These are phyloP conservation scores for Aspergillus sp. DNA, from an alignment of 2,329 filamentous ascomycete species.

Conservation along the genomic window DNA sequence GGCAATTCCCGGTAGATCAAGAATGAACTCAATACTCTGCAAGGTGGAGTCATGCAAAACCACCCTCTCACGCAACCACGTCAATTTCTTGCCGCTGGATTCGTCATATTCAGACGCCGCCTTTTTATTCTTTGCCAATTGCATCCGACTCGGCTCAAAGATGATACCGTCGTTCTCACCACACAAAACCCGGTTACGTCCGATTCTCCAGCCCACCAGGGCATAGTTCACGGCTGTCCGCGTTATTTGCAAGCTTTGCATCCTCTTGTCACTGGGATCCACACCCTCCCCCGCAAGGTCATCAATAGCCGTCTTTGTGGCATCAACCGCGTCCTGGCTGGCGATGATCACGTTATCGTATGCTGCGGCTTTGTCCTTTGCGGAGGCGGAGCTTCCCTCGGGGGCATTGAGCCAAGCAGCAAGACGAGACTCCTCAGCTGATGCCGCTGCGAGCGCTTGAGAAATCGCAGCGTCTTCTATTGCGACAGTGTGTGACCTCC, in stretches of 20 bases:
- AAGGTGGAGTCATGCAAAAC: conserved; percentile 89
- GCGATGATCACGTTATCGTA: conserved; percentile 90
- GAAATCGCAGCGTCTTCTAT: conserved; percentile 94
- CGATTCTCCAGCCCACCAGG: conserved; percentile 91
- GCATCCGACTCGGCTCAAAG: conserved; percentile 46
- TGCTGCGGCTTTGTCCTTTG: conserved; percentile 71
- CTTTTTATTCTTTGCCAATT: conserved; percentile 55
- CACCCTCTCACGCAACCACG: conserved; percentile 78
- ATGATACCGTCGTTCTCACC: conserved; percentile 77
- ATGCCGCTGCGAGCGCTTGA: conserved; percentile 72
- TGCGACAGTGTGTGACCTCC: conserved; percentile 81
- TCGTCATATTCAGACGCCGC: conserved; percentile 60
- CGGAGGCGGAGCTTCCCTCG: conserved; percentile 38
- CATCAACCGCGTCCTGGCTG: conserved; percentile 91
- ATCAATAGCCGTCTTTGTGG: conserved; percentile 89
- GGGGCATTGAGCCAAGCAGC: conserved; percentile 45
- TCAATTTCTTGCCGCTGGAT: conserved; percentile 71
- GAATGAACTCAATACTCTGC: conserved; percentile 86
- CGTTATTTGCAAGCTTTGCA: conserved; percentile 91
- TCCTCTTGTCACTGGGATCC: conserved; percentile 76
- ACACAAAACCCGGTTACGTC: conserved; percentile 84
- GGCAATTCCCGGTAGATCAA: conserved; percentile 84
- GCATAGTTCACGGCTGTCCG: conserved; percentile 92
- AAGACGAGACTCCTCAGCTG: conserved; percentile 54
- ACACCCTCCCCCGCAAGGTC: conserved; percentile 83